Percentiles rank a stretch among this genome's conserved stretches.
Evolutionary conservation across 345 rosid species (phyloP).

Genomic region (Mallotus nudiflorus): DNA sequence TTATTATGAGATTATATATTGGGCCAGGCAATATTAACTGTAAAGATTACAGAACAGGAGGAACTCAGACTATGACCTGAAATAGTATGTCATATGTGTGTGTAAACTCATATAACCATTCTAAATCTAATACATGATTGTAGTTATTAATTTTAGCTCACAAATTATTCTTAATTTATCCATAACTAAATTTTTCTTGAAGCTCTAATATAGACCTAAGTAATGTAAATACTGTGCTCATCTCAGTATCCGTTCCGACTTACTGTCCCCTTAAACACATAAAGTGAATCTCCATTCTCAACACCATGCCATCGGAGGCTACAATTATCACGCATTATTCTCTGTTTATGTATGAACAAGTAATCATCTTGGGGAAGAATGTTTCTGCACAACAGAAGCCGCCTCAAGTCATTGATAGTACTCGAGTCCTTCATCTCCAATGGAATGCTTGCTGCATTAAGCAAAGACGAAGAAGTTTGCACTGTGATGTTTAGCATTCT

Average conservation of each 20-base stretch:
- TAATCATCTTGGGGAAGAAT: slow-evolving; percentile 69
- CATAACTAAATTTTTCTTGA: too few relatives aligned
- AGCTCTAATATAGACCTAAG: too few relatives aligned
- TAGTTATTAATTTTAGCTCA: too few relatives aligned
- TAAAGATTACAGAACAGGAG: too few relatives aligned
- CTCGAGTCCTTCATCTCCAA: slow-evolving; percentile 60
- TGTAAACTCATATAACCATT: too few relatives aligned
- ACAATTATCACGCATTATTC: slow-evolving; percentile 73
- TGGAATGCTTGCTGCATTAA: slow-evolving; percentile 65
- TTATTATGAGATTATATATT: too few relatives aligned
- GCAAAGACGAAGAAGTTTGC: slow-evolving; percentile 72
- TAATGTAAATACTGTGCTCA: too few relatives aligned
- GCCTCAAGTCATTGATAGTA: slow-evolving; percentile 58
- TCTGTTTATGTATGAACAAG: slow-evolving; percentile 76
- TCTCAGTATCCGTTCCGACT: slow-evolving; percentile 34
- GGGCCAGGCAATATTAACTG: too few relatives aligned
- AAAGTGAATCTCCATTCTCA: slow-evolving; percentile 64
- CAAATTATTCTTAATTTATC: too few relatives aligned
- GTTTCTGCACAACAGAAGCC: slow-evolving; percentile 44
- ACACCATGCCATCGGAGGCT: slow-evolving; percentile 84
- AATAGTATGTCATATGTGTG: too few relatives aligned
- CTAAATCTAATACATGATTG: too few relatives aligned
- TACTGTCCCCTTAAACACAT: slow-evolving; percentile 72
- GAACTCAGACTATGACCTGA: too few relatives aligned
- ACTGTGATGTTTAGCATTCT: slow-evolving; percentile 50